phyloP scores from a whole-genome alignment of 306 rosid species.

The Vigna hirtella region DNA sequence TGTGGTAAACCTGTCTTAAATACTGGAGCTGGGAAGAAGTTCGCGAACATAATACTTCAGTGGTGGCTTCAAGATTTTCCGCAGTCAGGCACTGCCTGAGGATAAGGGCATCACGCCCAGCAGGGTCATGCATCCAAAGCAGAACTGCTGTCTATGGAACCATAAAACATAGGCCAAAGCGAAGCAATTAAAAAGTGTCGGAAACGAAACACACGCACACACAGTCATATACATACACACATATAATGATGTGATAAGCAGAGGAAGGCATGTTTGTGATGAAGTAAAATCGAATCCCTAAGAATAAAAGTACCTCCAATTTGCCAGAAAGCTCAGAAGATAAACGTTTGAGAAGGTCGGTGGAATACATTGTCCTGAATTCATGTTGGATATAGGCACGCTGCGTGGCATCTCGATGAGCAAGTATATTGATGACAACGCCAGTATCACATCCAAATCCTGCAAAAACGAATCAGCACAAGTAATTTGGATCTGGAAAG shows the following conservation, averaged over 20 bases:
- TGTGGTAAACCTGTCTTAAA: slow-evolving; percentile 66
- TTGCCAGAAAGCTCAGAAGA: slow-evolving; percentile 73
- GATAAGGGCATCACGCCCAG: slow-evolving; percentile 69
- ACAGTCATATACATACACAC: no score
- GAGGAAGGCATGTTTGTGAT: not conserved
- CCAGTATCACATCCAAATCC: slow-evolving; percentile 83
- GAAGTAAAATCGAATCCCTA: not conserved
- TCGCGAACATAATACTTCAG: slow-evolving; percentile 84
- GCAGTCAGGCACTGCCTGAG: slow-evolving; percentile 51
- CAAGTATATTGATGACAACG: slow-evolving; percentile 71
- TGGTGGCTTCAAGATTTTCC: slow-evolving; percentile 62
- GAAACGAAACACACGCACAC: no score
- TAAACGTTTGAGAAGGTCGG: slow-evolving; percentile 74
- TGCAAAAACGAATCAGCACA: slow-evolving; percentile 3
- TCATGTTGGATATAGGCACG: slow-evolving; percentile 77
- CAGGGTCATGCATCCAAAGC: slow-evolving; percentile 87
- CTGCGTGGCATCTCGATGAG: slow-evolving; percentile 74
- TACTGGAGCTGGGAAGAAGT: slow-evolving; percentile 76
- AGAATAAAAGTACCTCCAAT: slow-evolving; percentile 57
- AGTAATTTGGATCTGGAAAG: no score
- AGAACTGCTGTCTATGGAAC: slow-evolving; percentile 64
- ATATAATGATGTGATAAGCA: not conserved
- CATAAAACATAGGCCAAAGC: not conserved
- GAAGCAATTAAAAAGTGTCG: no score
- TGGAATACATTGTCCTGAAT: slow-evolving; percentile 59